Base-by-base conservation (phyloP, 805 yeast genomes). In the Wickerhamiella azymoides region DNA sequence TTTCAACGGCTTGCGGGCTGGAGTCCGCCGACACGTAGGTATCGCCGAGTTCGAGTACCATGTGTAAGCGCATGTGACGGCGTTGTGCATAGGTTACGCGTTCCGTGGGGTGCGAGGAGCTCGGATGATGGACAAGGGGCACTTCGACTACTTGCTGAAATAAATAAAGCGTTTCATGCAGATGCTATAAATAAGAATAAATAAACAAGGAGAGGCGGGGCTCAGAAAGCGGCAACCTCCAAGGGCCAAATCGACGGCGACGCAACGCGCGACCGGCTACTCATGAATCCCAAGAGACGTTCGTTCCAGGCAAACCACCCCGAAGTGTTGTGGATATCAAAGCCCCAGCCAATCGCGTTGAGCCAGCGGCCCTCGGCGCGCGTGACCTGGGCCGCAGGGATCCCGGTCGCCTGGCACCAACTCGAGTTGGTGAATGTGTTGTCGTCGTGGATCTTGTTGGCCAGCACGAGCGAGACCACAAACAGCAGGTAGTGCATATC, bases 331-430 rank as follows among this genome's bases (percentile, higher is more conserved):
- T 26, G 28, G 36, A 42, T 18, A 14, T 35, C 39, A 25, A 42
- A 36, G 24, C 36, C 40, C 45, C 45, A 42, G 36, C 25, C 19
- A 13, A 42, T 18, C 4, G 26, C 28, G 11, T 17, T 25, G 16
- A 84, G 69, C 89, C 93, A 89, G 39, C 66, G 68, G 45, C 73
- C 73, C 66, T 89, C 98, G 50, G 76, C 65, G 14, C 60, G 56
- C 57, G 88, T 85, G 51, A 89, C 70, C 30, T 71, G 63, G 2
- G 58, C 57, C 40, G 84, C 69, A 6, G 74, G 63, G 51, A 89
- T 71, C 16, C 93, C 93, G 5, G 96, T 83, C n/a, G 96, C 97
- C 50, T 85, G 86, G 36, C 85, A 75, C 98, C 98, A 89, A 7
- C 96, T 84, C 57, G 78, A 79, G 66, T 89, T 89, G 50, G 94